Base-by-base conservation (phyloP, 352 stramenopile species). In the Pythium utonaiense region DNA sequence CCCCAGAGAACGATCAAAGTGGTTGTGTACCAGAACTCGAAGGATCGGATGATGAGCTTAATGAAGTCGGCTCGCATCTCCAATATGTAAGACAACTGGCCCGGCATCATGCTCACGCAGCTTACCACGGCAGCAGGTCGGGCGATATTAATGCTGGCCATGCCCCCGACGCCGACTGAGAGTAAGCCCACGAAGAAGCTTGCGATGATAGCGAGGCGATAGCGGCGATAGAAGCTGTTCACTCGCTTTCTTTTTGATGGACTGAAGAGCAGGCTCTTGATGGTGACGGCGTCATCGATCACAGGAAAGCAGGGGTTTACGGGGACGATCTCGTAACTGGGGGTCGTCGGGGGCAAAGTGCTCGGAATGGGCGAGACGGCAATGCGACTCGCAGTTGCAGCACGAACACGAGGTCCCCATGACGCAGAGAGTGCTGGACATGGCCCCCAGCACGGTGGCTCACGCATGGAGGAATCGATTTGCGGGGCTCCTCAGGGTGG, bases 11-110 rank as follows among this genome's bases (percentile, higher is more conserved):
- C 2, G 44, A 51, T 51, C 22, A 51, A 13, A 10, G 25, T 30
- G 4, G 44, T 34, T 10, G 44, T 51, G 44, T 51, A 51, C 44
- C 44, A 51, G 22, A 51, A 51, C 22, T 51, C 44, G 44, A 51
- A 51, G 22, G 44, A 51, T 24, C 22, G 44, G 12, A 33, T 6
- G 44, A 51, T 10, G 1, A 51, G 7, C 22, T 30, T 33, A 13
- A 51, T 33, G 44, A 51, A 51, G 22, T 51, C 22, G 24, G 7
- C 31, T 13, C 44, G 44, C 44, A 51, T 30, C 44, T 30, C 25
- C 44, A 51, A 13, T 24, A 51, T 17, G 24, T 51, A 51, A 1
- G 44, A 51, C 3, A 51, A 4, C 48, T 54, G 48, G 25, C 8
- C 22, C 9, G 25, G 21, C 9, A 51, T 9, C 44, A 51, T 30